Conservation (phyloP, 129 eudicot species). For the Apium graveolens region DNA sequence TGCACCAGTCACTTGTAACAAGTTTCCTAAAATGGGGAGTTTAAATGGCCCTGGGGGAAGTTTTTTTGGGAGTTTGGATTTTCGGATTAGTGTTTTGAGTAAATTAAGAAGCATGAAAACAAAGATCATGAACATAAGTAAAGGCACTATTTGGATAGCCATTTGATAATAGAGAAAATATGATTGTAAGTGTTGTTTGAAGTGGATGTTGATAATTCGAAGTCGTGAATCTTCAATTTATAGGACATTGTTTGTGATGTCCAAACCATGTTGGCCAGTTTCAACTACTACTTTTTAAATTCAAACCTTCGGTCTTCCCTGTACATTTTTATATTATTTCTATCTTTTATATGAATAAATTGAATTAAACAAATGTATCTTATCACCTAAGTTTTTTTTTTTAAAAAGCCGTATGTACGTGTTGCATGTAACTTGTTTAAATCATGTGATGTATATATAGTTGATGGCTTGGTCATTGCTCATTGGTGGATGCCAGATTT, state of each 20-base stretch:
- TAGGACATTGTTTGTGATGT: background rate
- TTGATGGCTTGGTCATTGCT: no score
- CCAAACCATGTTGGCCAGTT: background rate
- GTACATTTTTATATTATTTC: no score
- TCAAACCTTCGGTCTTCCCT: no score
- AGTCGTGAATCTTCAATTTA: background rate
- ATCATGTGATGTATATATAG: no score
- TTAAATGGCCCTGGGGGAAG: constrained; percentile 4
- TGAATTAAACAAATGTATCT: no score
- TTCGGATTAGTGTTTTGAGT: background rate
- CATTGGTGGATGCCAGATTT: no score
- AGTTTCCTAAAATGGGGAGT: background rate
- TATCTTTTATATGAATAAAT: no score
- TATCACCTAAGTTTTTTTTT: no score
- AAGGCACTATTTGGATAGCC: background rate
- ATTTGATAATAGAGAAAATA: no score
- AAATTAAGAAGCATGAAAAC: background rate
- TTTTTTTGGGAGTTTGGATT: background rate
- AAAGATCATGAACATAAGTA: background rate
- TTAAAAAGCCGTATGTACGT: no score
- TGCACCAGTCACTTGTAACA: background rate
- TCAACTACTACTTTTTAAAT: background rate
- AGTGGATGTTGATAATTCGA: background rate
- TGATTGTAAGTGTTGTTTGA: background rate
- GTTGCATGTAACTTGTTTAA: no score